Percentiles rank a stretch among this genome's conserved stretches.
phyloP scores from a whole-genome alignment of 140 eudicot species.

The Oenanthe javanica region DNA sequence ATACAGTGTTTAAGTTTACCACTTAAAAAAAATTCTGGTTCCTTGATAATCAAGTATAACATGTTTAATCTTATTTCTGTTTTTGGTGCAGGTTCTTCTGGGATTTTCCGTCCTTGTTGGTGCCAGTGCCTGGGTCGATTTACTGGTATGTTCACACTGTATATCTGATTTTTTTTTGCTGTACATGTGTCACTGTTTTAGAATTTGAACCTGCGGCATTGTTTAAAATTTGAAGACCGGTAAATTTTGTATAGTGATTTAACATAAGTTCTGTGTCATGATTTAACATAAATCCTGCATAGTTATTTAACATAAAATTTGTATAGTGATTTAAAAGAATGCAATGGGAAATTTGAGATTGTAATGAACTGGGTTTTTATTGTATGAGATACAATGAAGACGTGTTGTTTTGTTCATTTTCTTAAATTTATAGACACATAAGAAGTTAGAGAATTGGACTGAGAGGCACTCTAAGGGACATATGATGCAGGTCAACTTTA shows the following conservation, averaged over 20 bases:
- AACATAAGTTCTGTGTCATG: no score
- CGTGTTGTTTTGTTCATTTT: no score
- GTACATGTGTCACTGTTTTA: background rate
- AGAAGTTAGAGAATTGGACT: background rate
- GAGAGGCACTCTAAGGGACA: background rate
- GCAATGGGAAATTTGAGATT: background rate
- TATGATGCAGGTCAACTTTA: no score
- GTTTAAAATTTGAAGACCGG: background rate
- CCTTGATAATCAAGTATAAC: background rate
- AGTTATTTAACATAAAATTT: no score
- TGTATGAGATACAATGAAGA: background rate
- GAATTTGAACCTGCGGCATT: background rate
- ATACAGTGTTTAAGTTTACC: background rate
- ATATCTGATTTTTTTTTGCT: background rate
- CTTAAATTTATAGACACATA: background rate
- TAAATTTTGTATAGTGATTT: background rate
- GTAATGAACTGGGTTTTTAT: background rate
- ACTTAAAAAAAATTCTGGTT: background rate
- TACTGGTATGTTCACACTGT: conserved; percentile 38
- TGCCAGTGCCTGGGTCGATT: conserved; percentile 98
- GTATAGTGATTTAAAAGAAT: background rate
- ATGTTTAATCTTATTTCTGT: conserved; percentile 4
- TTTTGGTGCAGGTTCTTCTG: conserved; percentile 67
- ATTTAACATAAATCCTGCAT: no score
- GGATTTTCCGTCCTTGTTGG: conserved; percentile 98